Conservation (phyloP, 805 yeast genomes). For the Naumovozyma baii region DNA sequence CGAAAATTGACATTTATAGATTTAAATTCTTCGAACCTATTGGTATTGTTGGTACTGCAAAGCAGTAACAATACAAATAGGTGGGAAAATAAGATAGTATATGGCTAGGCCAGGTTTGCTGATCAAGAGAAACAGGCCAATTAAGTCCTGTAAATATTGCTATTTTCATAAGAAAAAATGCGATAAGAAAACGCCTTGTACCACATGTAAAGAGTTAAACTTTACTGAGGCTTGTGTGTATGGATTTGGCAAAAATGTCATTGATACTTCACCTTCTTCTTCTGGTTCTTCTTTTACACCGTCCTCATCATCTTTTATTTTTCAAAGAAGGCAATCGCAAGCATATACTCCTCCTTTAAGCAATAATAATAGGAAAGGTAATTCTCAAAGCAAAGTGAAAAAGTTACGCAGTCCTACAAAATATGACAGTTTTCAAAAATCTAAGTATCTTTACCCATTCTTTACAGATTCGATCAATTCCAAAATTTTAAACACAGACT, state of each 20-base stretch:
- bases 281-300: too few species aligned
- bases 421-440: slow-evolving; percentile 10
- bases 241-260: slow-evolving; percentile 5
- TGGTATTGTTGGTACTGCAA: too few species aligned
- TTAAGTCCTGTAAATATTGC: slow-evolving; percentile 22
- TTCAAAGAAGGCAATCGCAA: not conserved
- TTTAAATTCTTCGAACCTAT: too few species aligned
- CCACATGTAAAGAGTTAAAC: slow-evolving; percentile 10
- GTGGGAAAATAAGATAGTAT: not conserved
- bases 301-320: not conserved
- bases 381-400: not conserved
- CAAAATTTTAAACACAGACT: slow-evolving; percentile 7
- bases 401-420: slow-evolving; percentile 2
- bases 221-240: slow-evolving; percentile 13
- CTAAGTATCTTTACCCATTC: slow-evolving; percentile 21
- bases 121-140: slow-evolving; percentile 20
- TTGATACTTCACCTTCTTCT: not conserved
- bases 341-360: not conserved
- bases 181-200: slow-evolving; percentile 18
- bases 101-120: not conserved
- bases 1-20: too few species aligned
- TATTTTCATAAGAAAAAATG: slow-evolving; percentile 23
- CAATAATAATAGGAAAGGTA: not conserved
- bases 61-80: too few species aligned
- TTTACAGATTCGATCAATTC: slow-evolving; percentile 18